A percentile compares a stretch with the other conserved stretches of the same genome.
Conservation (phyloP, 1,284 basidiomycete genomes). For the Heterobasidion occidentale region DNA sequence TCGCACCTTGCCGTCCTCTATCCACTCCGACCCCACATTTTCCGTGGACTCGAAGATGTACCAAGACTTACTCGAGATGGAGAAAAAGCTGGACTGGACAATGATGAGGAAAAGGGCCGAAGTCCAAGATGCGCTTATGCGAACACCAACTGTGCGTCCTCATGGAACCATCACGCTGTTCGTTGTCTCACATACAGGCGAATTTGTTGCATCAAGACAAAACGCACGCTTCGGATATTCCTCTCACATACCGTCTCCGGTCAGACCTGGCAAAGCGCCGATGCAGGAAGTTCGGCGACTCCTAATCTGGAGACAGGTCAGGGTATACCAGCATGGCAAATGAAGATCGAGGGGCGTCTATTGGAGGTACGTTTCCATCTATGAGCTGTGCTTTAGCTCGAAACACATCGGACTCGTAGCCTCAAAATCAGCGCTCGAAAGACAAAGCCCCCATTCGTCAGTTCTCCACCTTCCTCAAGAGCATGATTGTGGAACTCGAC, state of each 20-base stretch:
- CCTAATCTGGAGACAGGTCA: constrained; percentile 56
- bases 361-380: constrained; percentile 49
- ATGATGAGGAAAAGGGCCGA: constrained; percentile 87
- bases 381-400: neutral
- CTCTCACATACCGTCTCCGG: constrained; percentile 84
- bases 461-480: constrained; percentile 83
- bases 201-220: constrained; percentile 26
- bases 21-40: constrained; percentile 63
- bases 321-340: constrained; percentile 85
- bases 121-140: constrained; percentile 72
- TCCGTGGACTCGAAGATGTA: constrained; percentile 83
- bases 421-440: constrained; percentile 52
- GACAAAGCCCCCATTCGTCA: constrained; percentile 68
- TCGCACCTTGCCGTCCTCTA: constrained; percentile 66
- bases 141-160: constrained; percentile 46
- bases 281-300: constrained; percentile 15
- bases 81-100: constrained; percentile 93
- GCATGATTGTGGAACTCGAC: constrained; percentile 82
- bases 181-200: neutral
- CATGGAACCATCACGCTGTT: neutral
- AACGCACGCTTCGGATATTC: constrained; percentile 83
- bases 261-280: constrained; percentile 72
- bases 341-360: constrained; percentile 85
- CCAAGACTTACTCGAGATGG: constrained; percentile 79
- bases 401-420: constrained; percentile 25